phyloP scores from a whole-genome alignment of 257 asterid species.

The Solanum pinnatisectum region DNA sequence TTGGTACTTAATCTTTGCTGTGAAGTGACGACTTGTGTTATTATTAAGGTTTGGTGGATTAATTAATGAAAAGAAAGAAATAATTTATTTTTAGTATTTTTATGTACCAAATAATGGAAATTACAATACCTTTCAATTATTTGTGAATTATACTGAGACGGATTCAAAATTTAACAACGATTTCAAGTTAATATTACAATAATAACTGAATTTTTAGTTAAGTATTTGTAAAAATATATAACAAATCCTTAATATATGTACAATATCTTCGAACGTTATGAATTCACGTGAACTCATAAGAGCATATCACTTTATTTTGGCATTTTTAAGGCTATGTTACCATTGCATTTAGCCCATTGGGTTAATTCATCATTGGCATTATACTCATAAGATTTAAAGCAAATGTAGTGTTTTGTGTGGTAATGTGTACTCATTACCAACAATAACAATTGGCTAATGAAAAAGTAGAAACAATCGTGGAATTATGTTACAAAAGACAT shows the following conservation, averaged over 20 bases:
- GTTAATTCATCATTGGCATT: neutral
- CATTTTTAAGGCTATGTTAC: neutral
- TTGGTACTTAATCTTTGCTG: neutral
- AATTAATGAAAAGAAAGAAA: neutral
- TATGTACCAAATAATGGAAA: neutral
- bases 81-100: neutral
- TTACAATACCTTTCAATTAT: neutral
- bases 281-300: neutral
- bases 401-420: neutral
- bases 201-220: neutral
- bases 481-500: neutral
- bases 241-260: neutral
- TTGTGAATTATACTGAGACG: neutral
- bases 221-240: neutral
- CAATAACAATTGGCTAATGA: neutral
- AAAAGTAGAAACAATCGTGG: neutral
- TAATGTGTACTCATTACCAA: neutral
- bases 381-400: neutral
- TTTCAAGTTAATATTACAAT: neutral
- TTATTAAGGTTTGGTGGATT: neutral
- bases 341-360: neutral
- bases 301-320: neutral
- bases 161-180: too few relatives aligned
- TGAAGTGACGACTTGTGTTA: slow-evolving; percentile 4
- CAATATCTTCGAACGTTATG: fast-evolving